Evolutionary conservation across 352 stramenopile species (phyloP).

Genomic region (Blastocystis sp.): DNA sequence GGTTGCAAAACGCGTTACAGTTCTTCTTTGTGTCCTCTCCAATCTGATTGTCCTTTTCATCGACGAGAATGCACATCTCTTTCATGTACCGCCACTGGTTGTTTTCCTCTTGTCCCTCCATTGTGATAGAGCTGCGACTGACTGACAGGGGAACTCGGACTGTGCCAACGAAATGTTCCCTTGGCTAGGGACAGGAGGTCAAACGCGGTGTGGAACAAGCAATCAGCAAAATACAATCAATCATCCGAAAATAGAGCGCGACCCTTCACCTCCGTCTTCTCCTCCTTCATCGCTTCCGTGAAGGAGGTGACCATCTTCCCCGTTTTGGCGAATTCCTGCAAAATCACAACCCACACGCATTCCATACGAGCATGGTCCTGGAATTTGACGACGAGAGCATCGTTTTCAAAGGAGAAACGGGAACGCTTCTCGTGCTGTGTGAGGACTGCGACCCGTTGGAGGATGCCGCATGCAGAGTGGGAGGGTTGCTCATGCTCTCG

Average conservation of each 20-base stretch:
- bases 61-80: constrained; percentile 86
- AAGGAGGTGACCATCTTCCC: constrained; percentile 34
- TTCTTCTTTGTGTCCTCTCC: constrained; percentile 87
- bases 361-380: neutral
- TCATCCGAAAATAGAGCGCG: constrained; percentile 54
- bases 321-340: constrained; percentile 34
- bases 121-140: neutral
- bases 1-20: constrained; percentile 72
- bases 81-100: constrained; percentile 88
- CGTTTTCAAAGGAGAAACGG: constrained; percentile 15
- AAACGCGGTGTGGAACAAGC: neutral
- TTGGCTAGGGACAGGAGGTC: neutral
- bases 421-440: neutral
- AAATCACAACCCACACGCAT: neutral
- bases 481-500: neutral
- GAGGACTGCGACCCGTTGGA: neutral
- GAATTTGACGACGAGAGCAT: constrained; percentile 47
- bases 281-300: neutral
- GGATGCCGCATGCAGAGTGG: neutral
- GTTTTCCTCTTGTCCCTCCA: constrained; percentile 76
- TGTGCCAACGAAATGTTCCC: neutral
- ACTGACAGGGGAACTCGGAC: neutral
- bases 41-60: constrained; percentile 83
- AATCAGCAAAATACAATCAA: neutral
- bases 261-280: neutral